phyloP scores from a whole-genome alignment of 768 basidiomycete species.

The Psilocybe tampanensis region DNA sequence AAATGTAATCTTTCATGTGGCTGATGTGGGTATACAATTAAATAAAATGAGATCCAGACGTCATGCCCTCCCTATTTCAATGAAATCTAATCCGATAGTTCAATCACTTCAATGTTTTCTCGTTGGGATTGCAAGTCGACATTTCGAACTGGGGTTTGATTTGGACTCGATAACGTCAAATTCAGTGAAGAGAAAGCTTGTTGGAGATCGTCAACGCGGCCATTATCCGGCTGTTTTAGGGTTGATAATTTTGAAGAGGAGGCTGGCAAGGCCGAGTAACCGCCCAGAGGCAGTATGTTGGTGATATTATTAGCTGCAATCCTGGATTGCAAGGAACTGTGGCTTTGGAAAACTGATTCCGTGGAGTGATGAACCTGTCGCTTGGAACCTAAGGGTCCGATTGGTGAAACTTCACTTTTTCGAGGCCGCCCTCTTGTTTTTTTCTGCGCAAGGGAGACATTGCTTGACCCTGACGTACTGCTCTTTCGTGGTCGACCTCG shows the following conservation, averaged over 20 bases:
- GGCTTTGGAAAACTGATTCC: background rate
- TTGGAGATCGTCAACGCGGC: conserved; percentile 2
- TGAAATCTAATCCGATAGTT: conserved; percentile 25
- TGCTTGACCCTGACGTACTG: background rate
- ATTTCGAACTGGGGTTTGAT: background rate
- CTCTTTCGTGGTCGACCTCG: conserved; percentile 7
- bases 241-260: background rate
- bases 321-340: background rate
- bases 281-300: background rate
- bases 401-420: background rate
- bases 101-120: conserved; percentile 16
- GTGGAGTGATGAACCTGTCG: background rate
- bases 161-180: conserved; percentile 8
- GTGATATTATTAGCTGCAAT: background rate
- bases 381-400: background rate
- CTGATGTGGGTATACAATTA: background rate
- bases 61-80: conserved; percentile 5
- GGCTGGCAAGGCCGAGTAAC: background rate
- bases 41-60: background rate
- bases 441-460: background rate
- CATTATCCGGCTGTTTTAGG: background rate
- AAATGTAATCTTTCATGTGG: conserved; percentile 1
- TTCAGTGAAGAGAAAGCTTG: conserved; percentile 6
- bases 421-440: background rate
- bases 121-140: background rate